These are phyloP conservation scores for Penicillium decumbens DNA, from an alignment of 2,329 filamentous ascomycete genomes.

Conservation along the genomic window DNA sequence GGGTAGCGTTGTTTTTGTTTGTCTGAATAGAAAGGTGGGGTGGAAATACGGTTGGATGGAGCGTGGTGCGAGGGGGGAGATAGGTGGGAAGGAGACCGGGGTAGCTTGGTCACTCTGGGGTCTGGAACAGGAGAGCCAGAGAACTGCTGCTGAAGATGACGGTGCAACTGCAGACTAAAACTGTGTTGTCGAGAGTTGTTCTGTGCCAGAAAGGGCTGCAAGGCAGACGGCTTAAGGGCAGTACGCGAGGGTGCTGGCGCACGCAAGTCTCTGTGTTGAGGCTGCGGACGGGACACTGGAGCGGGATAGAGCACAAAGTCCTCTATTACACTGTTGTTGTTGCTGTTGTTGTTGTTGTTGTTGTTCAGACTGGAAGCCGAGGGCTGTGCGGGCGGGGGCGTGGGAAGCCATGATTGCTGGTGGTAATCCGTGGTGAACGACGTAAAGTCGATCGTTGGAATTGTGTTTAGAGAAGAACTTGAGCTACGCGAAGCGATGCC, in stretches of 20 bases:
- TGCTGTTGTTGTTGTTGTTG: constrained; percentile 27
- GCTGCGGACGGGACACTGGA: constrained; percentile 28
- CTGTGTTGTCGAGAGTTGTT: constrained; percentile 35
- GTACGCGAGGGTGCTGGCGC: constrained; percentile 33
- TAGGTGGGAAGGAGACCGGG: constrained; percentile 39
- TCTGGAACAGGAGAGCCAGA: constrained; percentile 36
- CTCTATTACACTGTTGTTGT: constrained; percentile 32
- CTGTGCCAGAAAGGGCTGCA: constrained; percentile 34
- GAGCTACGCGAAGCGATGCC: constrained; percentile 42
- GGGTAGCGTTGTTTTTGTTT: constrained; percentile 27
- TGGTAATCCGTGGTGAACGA: constrained; percentile 49
- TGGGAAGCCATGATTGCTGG: constrained; percentile 47
- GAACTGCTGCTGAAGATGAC: constrained; percentile 32
- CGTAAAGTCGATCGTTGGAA: constrained; percentile 41
- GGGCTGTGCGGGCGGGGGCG: constrained; percentile 42
- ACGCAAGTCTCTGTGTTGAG: constrained; percentile 34
- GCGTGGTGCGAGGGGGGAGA: constrained; percentile 32
- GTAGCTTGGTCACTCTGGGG: constrained; percentile 39
- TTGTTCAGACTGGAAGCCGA: constrained; percentile 37
- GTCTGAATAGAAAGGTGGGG: constrained; percentile 38
- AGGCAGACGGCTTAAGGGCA: constrained; percentile 35
- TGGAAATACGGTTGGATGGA: constrained; percentile 37
- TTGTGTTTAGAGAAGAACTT: constrained; percentile 37
- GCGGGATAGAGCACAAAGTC: constrained; percentile 46
- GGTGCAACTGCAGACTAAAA: constrained; percentile 36